A percentile compares a stretch with the other conserved stretches of the same genome.
Evolutionary conservation across 441 rosid genomes (phyloP).

Genomic region (Euphorbia schlechtendalii): DNA sequence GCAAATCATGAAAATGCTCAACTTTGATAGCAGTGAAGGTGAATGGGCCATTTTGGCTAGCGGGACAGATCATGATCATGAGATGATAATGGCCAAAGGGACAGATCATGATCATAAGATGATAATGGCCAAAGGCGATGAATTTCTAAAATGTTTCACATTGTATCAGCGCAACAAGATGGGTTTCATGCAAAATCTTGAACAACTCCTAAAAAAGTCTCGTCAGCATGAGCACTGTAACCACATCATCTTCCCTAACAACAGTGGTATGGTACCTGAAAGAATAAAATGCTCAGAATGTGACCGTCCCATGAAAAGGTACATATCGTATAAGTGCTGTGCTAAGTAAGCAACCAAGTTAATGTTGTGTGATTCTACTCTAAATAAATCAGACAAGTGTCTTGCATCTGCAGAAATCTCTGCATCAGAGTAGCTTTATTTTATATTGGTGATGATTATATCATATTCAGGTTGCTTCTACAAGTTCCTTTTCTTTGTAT

Average conservation of each 20-base stretch:
- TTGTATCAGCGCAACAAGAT: not conserved
- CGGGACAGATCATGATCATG: not conserved
- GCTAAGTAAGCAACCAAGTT: not conserved
- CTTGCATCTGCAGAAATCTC: no score
- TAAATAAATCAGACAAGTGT: no score
- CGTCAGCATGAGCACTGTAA: not conserved
- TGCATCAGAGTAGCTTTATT: no score
- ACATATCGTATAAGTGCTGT: not conserved
- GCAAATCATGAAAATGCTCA: constrained; percentile 47
- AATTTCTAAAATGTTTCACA: not conserved
- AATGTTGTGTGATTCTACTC: no score
- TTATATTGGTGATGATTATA: no score
- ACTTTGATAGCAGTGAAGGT: constrained; percentile 42
- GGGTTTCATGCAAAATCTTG: not conserved
- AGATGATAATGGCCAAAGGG: not conserved
- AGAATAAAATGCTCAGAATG: not conserved
- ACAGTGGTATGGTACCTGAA: not conserved
- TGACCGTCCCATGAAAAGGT: not conserved
- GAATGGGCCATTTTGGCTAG: constrained; percentile 61
- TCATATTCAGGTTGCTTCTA: no score
- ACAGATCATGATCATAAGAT: no score
- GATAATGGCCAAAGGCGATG: not conserved
- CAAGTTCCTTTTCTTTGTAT: no score
- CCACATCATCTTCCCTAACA: not conserved
- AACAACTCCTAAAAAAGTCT: not conserved